phyloP scores from a whole-genome alignment of 2,329 filamentous ascomycete genomes.

The Fusarium gaditjirri region DNA sequence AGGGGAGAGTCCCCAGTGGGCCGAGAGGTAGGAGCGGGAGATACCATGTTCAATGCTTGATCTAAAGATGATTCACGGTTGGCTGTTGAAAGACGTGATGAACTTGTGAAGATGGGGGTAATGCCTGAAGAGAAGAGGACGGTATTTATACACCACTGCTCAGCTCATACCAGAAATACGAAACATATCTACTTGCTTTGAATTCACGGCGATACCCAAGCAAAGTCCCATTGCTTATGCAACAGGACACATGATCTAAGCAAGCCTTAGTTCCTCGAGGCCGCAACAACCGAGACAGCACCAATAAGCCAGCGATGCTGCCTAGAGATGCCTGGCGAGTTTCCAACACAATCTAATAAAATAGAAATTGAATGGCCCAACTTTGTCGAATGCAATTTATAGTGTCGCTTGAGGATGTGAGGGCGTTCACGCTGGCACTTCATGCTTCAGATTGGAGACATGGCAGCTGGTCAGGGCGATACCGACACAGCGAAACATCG shows the following conservation, averaged over 20 bases:
- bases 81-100: neutral
- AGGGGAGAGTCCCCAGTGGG: rapidly evolving
- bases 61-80: rapidly evolving
- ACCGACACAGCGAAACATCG: no score
- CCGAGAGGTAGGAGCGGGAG: neutral
- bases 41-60: neutral
- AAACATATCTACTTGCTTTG: rapidly evolving
- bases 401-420: neutral
- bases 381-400: neutral
- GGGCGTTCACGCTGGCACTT: neutral
- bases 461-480: rapidly evolving
- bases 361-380: rapidly evolving
- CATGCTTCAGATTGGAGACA: no score
- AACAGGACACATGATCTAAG: neutral
- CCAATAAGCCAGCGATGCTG: neutral
- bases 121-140: neutral
- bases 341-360: neutral
- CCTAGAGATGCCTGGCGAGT: neutral
- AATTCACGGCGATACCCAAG: neutral
- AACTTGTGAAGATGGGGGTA: neutral
- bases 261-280: neutral
- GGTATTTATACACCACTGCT: neutral
- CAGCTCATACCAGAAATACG: rapidly evolving
- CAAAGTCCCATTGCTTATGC: neutral
- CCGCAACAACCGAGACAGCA: neutral